These are phyloP conservation scores for Aspergillus carbonarius DNA, from an alignment of 2,329 filamentous ascomycete species.

Conservation along the genomic window DNA sequence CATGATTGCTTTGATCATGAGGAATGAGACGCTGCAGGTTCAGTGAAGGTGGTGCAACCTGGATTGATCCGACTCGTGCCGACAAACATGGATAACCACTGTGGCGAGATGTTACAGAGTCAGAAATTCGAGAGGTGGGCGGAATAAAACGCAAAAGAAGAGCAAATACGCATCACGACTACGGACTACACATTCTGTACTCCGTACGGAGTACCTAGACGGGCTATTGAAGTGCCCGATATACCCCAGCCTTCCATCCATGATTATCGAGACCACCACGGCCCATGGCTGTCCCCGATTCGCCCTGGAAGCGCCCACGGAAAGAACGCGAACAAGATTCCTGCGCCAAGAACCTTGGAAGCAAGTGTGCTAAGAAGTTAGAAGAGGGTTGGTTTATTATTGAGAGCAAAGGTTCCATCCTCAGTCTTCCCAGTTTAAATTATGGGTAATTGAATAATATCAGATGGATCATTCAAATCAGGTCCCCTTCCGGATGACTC, in stretches of 20 bases:
- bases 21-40: background rate
- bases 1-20: background rate
- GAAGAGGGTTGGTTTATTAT: too few relatives aligned
- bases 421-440: too few relatives aligned
- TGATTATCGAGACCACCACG: background rate
- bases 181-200: background rate
- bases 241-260: background rate
- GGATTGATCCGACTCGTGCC: background rate
- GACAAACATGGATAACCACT: background rate
- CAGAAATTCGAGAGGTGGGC: background rate
- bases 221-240: background rate
- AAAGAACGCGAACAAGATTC: background rate
- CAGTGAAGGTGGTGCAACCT: background rate
- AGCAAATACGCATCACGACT: background rate
- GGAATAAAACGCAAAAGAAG: too few relatives aligned
- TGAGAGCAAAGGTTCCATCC: too few relatives aligned
- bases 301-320: background rate
- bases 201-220: too few relatives aligned
- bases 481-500: background rate
- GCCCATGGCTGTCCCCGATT: background rate
- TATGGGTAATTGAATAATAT: background rate
- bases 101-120: background rate
- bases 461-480: background rate
- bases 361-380: too few relatives aligned
- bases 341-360: background rate